A percentile compares a stretch with the other conserved stretches of the same genome.
Evolutionary conservation across 164 flowering plant genomes (phyloP).

Genomic region (Vitis vinifera): ASM3070453v1 NC_081807.1:18189501-18190000

Average conservation of each 20-base stretch:
- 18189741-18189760: slow-evolving; percentile 32
- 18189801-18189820: slow-evolving; percentile 11
- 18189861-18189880: slow-evolving; percentile 22
- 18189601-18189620: slow-evolving; percentile 42
- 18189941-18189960: slow-evolving; percentile 28
- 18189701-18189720: slow-evolving; percentile 21
- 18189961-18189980: neutral
- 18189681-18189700: neutral
- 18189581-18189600: slow-evolving; percentile 30
- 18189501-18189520: slow-evolving; percentile 5
- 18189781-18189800: neutral
- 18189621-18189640: neutral
- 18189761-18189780: slow-evolving; percentile 2
- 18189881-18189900: slow-evolving; percentile 26
- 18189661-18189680: neutral
- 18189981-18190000: no score
- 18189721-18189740: slow-evolving; percentile 22
- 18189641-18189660: no score
- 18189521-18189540: slow-evolving; percentile 30
- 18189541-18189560: slow-evolving; percentile 42
- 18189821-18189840: slow-evolving; percentile 17
- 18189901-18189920: slow-evolving; percentile 19
- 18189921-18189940: slow-evolving; percentile 24
- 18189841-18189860: slow-evolving; percentile 2
- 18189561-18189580: slow-evolving; percentile 31